These are phyloP conservation scores for Claviceps maximensis DNA, from an alignment of 2,329 filamentous ascomycete genomes.

Conservation along the genomic window DNA sequence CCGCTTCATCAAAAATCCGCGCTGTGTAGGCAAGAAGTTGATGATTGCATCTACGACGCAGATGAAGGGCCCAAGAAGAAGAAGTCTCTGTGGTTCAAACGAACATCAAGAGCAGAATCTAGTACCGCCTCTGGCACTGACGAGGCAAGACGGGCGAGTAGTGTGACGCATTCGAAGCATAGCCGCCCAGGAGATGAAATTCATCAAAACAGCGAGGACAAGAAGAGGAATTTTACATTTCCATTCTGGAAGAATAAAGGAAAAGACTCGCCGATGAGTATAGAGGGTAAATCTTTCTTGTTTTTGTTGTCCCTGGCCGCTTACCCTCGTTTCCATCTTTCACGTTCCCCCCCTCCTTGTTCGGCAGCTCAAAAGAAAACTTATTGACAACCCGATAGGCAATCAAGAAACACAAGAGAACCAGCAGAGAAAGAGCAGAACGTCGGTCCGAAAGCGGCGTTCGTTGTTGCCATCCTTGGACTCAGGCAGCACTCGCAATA, in stretches of 20 bases:
- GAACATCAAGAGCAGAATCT: slow-evolving; percentile 26
- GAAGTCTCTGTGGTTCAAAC: slow-evolving; percentile 39
- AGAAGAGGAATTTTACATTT: slow-evolving; percentile 40
- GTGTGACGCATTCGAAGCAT: slow-evolving; percentile 7
- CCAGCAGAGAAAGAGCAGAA: not conserved
- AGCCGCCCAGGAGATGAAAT: slow-evolving; percentile 9
- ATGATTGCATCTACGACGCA: slow-evolving; percentile 9
- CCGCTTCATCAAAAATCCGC: slow-evolving; percentile 10
- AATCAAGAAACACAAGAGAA: slow-evolving; percentile 2
- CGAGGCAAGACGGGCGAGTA: slow-evolving; percentile 1
- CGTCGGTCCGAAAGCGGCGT: slow-evolving; percentile 8
- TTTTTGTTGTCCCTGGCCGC: not conserved
- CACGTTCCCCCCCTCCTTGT: not conserved
- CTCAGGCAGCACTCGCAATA: slow-evolving; percentile 34
- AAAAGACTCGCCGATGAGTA: slow-evolving; percentile 30
- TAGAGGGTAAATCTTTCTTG: slow-evolving; percentile 23
- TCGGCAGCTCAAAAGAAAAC: not conserved
- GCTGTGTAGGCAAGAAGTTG: slow-evolving; percentile 8
- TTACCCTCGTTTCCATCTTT: not conserved
- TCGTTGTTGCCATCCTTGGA: slow-evolving; percentile 22
- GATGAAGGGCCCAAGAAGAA: slow-evolving; percentile 25
- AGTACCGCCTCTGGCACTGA: slow-evolving; percentile 4
- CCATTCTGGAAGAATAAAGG: slow-evolving; percentile 42
- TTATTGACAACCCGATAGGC: slow-evolving; percentile 1
- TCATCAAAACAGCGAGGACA: slow-evolving; percentile 20